phyloP scores from a whole-genome alignment of 2,329 filamentous ascomycete species.

The Botrytis byssoidea region DNA sequence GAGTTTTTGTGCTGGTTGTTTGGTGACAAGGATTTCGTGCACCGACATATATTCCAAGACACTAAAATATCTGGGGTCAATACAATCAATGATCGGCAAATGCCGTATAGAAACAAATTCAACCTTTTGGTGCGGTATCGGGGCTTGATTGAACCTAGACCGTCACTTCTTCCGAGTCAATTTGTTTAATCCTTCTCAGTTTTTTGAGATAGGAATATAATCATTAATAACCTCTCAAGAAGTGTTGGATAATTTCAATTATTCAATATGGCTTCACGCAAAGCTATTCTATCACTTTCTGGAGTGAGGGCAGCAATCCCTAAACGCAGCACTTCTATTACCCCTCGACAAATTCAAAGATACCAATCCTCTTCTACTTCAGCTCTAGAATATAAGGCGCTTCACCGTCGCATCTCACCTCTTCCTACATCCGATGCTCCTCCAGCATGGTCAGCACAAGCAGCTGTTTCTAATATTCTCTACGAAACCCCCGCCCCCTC shows the following conservation, averaged over 20 bases:
- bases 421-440: slow-evolving; percentile 75
- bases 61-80: slow-evolving; percentile 18
- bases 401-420: slow-evolving; percentile 85
- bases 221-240: neutral
- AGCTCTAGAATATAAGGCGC: slow-evolving; percentile 93
- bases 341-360: slow-evolving; percentile 31
- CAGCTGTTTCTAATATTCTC: slow-evolving; percentile 95
- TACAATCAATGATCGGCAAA: neutral
- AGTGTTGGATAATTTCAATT: slow-evolving; percentile 13
- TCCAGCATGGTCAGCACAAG: slow-evolving; percentile 83
- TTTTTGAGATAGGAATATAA: slow-evolving; percentile 20
- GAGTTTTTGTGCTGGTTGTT: slow-evolving; percentile 19
- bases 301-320: slow-evolving; percentile 28
- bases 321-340: slow-evolving; percentile 26
- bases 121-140: slow-evolving; percentile 21
- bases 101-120: slow-evolving; percentile 2
- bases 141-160: slow-evolving; percentile 14
- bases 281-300: slow-evolving; percentile 35
- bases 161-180: slow-evolving; percentile 17
- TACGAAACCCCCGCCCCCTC: slow-evolving; percentile 94
- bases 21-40: slow-evolving; percentile 18
- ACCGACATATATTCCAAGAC: slow-evolving; percentile 1
- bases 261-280: slow-evolving; percentile 37
- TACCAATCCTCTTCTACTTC: slow-evolving; percentile 70
- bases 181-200: slow-evolving; percentile 5